A percentile compares a stretch with the other conserved stretches of the same genome.
These are phyloP conservation scores for Monosporascus sp. DNA, from an alignment of 2,329 filamentous ascomycete species.

Conservation along the genomic window DNA sequence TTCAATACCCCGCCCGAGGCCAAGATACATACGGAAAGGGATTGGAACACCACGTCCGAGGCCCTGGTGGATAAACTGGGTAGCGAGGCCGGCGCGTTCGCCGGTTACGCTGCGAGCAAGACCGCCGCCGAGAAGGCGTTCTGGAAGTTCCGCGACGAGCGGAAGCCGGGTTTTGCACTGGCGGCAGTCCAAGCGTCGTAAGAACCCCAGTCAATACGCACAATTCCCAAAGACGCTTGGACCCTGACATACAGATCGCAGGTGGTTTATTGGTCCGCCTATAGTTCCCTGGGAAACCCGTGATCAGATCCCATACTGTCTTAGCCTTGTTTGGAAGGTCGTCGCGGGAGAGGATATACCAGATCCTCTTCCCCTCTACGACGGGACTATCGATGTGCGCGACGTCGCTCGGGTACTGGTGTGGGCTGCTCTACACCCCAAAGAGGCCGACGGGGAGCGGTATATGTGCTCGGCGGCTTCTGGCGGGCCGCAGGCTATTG, in stretches of 20 bases:
- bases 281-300: constrained; percentile 18
- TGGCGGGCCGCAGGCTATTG: constrained; percentile 19
- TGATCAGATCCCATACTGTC: constrained; percentile 15
- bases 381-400: constrained; percentile 18
- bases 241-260: constrained; percentile 2
- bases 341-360: constrained; percentile 16
- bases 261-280: constrained; percentile 22
- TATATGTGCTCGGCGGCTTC: constrained; percentile 18
- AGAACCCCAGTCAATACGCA: background rate
- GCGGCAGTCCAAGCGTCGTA: constrained; percentile 21
- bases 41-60: constrained; percentile 22
- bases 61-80: constrained; percentile 10
- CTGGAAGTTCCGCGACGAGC: constrained; percentile 19
- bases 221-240: background rate
- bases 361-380: constrained; percentile 14
- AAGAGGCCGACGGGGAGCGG: constrained; percentile 19
- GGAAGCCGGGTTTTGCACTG: constrained; percentile 17
- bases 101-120: constrained; percentile 22
- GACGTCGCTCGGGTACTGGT: constrained; percentile 23
- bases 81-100: constrained; percentile 13
- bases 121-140: constrained; percentile 19
- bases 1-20: constrained; percentile 15
- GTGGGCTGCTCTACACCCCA: constrained; percentile 17
- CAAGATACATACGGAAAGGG: constrained; percentile 15
- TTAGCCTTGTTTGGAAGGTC: constrained; percentile 14